A percentile compares a stretch with the other conserved stretches of the same genome.
These are phyloP conservation scores for Monosporozyma solicola DNA, from an alignment of 805 yeast species.

Conservation along the genomic window DNA sequence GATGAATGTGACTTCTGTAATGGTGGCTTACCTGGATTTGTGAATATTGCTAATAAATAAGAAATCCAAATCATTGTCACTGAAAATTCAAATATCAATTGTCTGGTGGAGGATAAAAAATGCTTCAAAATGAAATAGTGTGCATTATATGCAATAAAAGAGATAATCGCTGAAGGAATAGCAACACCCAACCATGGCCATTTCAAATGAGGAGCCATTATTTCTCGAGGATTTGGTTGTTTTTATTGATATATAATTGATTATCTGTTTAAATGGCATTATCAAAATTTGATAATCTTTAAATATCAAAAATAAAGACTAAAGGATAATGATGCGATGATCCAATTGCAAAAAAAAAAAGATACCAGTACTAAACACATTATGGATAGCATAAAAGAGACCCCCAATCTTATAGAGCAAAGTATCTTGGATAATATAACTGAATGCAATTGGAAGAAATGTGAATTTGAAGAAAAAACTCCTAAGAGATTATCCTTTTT, in stretches of 20 bases:
- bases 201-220: constrained; percentile 33
- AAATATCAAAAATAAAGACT: neutral
- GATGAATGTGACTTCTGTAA: constrained; percentile 36
- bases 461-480: neutral
- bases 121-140: constrained; percentile 47
- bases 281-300: neutral
- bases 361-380: no score
- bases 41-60: constrained; percentile 57
- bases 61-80: constrained; percentile 62
- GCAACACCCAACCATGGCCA: constrained; percentile 45
- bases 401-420: no score
- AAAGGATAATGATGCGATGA: neutral
- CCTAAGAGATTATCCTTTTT: neutral
- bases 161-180: constrained; percentile 56
- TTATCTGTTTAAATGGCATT: neutral
- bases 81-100: constrained; percentile 39
- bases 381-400: no score
- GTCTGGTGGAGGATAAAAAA: constrained; percentile 33
- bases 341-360: no score
- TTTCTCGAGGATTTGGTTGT: neutral
- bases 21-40: constrained; percentile 64
- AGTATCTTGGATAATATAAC: no score
- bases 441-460: no score
- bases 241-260: neutral
- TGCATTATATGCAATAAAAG: constrained; percentile 51